phyloP scores from a whole-genome alignment of 352 stramenopile genomes.

The Phytopythium mirpurense region DNA sequence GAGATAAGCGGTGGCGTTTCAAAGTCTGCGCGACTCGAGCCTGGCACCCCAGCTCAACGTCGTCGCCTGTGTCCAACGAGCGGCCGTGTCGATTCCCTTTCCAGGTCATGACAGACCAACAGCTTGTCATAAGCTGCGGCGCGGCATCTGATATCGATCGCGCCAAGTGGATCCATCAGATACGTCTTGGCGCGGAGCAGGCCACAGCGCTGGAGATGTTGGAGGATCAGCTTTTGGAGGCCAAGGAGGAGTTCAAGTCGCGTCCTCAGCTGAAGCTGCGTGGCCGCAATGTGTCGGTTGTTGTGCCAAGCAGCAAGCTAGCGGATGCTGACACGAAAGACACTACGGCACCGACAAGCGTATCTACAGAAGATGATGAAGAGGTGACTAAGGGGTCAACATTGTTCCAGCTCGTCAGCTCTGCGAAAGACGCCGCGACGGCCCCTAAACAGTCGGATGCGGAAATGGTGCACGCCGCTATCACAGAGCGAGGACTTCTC shows the following conservation, averaged over 20 bases:
- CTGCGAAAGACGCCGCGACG: slow-evolving; percentile 1
- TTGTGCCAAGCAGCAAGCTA: neutral
- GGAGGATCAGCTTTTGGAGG: slow-evolving; percentile 39
- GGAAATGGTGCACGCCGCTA: slow-evolving; percentile 27
- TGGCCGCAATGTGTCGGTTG: neutral
- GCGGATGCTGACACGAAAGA: neutral
- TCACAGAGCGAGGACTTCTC: slow-evolving; percentile 25
- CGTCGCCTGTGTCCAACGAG: slow-evolving; percentile 16
- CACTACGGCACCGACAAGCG: neutral
- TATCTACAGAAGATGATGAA: neutral
- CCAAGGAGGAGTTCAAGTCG: slow-evolving; percentile 5
- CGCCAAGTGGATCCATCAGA: slow-evolving; percentile 63
- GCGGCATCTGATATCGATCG: slow-evolving; percentile 49
- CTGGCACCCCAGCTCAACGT: slow-evolving; percentile 25
- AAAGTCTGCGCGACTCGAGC: slow-evolving; percentile 37
- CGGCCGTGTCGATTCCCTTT: slow-evolving; percentile 47
- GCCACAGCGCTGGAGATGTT: slow-evolving; percentile 48
- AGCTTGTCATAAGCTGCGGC: slow-evolving; percentile 57
- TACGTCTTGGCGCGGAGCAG: slow-evolving; percentile 46
- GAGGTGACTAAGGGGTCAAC: slow-evolving; percentile 1
- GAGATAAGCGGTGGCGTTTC: slow-evolving; percentile 28
- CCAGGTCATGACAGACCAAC: slow-evolving; percentile 61
- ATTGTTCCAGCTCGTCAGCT: slow-evolving; percentile 12
- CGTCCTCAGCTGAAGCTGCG: neutral
- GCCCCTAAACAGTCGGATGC: neutral